Conservation (phyloP, 1,139 yeast genomes). For the Meyerozyma carpophila region DNA sequence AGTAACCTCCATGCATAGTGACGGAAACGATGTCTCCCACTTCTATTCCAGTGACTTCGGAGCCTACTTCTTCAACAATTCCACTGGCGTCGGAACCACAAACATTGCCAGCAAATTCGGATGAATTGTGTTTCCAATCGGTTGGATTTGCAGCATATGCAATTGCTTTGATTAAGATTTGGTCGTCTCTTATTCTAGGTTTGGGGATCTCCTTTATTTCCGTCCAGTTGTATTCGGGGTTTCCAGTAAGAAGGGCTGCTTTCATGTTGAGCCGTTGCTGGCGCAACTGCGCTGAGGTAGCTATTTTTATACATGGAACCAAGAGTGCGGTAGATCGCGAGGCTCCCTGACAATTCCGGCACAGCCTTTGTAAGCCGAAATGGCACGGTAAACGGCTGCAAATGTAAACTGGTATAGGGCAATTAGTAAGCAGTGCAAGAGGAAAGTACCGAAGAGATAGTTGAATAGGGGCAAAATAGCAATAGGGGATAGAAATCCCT, state of each 20-base stretch:
- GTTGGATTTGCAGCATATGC: constrained; percentile 71
- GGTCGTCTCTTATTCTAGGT: constrained; percentile 34
- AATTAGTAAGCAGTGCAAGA: too few relatives aligned
- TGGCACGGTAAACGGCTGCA: too few relatives aligned
- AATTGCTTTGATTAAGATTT: constrained; percentile 47
- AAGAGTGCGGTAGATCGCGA: too few relatives aligned
- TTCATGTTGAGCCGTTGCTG: neutral
- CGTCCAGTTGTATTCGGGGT: constrained; percentile 11
- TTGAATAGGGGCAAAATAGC: too few relatives aligned
- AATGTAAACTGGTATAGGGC: too few relatives aligned
- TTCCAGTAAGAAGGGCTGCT: neutral
- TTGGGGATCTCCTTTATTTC: constrained; percentile 23
- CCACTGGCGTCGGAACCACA: constrained; percentile 62
- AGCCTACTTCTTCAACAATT: constrained; percentile 49
- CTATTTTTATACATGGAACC: neutral
- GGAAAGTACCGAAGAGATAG: too few relatives aligned
- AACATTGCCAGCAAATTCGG: constrained; percentile 32
- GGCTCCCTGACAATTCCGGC: too few relatives aligned
- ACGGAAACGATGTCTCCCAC: constrained; percentile 41
- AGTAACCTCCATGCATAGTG: constrained; percentile 19
- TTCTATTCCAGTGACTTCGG: constrained; percentile 39
- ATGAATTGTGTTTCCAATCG: constrained; percentile 60
- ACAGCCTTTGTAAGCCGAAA: too few relatives aligned
- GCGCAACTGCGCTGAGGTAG: neutral
- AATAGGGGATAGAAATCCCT: too few relatives aligned